phyloP scores from a whole-genome alignment of 805 yeast species.

The Jamesozyma rosinii region DNA sequence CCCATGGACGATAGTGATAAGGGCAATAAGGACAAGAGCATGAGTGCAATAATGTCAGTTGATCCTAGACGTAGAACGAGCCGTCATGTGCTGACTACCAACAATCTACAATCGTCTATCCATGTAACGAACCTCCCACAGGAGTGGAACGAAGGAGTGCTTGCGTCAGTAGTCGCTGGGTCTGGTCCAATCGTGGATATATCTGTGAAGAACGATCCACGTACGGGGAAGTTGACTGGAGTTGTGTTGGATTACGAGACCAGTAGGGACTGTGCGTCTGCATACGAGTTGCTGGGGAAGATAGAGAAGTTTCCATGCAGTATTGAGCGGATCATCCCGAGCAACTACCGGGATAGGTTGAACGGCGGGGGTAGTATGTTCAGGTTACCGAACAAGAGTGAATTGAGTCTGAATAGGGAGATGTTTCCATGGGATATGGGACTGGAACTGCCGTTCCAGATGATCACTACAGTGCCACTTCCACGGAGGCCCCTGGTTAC shows the following conservation, averaged over 20 bases:
- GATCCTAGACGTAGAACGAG: conserved; percentile 30
- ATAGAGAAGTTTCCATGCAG: conserved; percentile 25
- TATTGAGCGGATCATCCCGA: conserved; percentile 21
- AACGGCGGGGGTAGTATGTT: neutral
- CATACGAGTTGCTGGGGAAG: conserved; percentile 18
- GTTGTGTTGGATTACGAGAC: conserved; percentile 20
- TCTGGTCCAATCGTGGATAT: conserved; percentile 64
- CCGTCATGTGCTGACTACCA: conserved; percentile 29
- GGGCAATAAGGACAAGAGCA: too few relatives aligned
- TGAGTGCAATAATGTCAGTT: conserved; percentile 6
- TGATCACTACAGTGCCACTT: conserved; percentile 29
- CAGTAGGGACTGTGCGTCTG: conserved; percentile 22
- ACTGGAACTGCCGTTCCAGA: conserved; percentile 29
- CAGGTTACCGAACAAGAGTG: conserved; percentile 2
- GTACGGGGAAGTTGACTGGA: conserved; percentile 41
- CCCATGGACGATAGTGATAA: too few relatives aligned
- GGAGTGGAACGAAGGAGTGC: conserved; percentile 58
- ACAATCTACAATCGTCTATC: conserved; percentile 23
- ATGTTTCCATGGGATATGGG: conserved; percentile 26
- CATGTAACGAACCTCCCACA: conserved; percentile 44
- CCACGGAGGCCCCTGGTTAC: conserved; percentile 21
- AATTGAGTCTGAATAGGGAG: conserved; percentile 20
- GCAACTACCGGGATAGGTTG: conserved; percentile 12
- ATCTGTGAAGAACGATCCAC: conserved; percentile 23
- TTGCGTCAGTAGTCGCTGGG: conserved; percentile 61